Conservation (phyloP, 208 protist genomes). For the Hexamita inflata region DNA sequence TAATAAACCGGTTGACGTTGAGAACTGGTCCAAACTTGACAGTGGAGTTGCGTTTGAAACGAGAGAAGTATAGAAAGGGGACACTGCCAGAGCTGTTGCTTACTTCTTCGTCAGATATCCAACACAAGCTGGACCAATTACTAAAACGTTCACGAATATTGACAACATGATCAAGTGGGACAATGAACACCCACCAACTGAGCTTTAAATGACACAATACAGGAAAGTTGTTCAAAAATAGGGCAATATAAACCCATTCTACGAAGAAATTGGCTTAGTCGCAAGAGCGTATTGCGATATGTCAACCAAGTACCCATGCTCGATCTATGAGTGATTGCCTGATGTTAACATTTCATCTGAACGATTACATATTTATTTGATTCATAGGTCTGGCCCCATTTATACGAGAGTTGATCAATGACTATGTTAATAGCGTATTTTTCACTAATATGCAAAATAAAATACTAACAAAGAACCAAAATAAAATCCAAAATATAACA, state of each 20-base stretch:
- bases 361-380: too few species aligned
- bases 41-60: background rate
- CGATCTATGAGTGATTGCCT: too few species aligned
- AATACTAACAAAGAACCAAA: too few species aligned
- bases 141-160: background rate
- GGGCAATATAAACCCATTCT: background rate
- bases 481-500: too few species aligned
- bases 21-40: background rate
- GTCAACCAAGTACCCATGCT: too few species aligned
- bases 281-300: background rate
- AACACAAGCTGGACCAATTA: background rate
- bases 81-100: background rate
- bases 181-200: background rate
- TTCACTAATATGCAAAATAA: too few species aligned
- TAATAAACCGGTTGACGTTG: background rate
- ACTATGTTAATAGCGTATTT: too few species aligned
- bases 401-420: too few species aligned
- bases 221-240: background rate
- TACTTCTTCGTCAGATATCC: background rate
- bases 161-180: background rate
- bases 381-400: too few species aligned
- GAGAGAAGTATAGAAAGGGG: background rate
- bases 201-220: background rate
- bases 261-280: background rate
- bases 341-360: too few species aligned